These are phyloP conservation scores for Nitzschia inconspicua DNA, from an alignment of 108 stramenopile species.

Conservation along the genomic window DNA sequence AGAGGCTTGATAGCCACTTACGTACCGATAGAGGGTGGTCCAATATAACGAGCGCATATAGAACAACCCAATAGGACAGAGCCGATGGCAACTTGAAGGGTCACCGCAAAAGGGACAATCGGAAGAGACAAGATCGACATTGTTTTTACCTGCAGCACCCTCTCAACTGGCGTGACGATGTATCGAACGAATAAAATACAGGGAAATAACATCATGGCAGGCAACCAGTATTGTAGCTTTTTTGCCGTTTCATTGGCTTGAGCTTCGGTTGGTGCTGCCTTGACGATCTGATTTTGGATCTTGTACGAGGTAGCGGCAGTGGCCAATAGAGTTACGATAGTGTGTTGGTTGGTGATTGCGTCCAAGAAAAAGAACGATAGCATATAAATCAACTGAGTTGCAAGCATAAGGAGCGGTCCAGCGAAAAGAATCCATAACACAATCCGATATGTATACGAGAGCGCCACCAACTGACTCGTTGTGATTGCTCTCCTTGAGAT, in stretches of 20 bases:
- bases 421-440: conserved; percentile 8
- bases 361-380: conserved; percentile 9
- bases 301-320: conserved; percentile 4
- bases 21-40: conserved; percentile 36
- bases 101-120: conserved; percentile 1
- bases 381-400: neutral
- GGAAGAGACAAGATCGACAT: conserved; percentile 28
- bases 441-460: conserved; percentile 15
- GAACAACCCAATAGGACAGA: conserved; percentile 25
- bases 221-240: neutral
- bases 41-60: conserved; percentile 26
- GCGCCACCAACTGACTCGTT: too few species aligned
- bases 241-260: conserved; percentile 20
- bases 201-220: conserved; percentile 2
- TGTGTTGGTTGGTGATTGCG: conserved; percentile 13
- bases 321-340: conserved; percentile 2
- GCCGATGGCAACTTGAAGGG: conserved; percentile 12
- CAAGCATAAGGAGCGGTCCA: neutral
- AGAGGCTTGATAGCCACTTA: neutral
- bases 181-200: neutral
- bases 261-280: conserved; percentile 20
- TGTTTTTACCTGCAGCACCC: neutral
- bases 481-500: too few species aligned
- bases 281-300: conserved; percentile 1
- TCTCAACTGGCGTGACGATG: conserved; percentile 15